phyloP scores from a whole-genome alignment of 108 stramenopile genomes.

The Cyclotella atomus region DNA sequence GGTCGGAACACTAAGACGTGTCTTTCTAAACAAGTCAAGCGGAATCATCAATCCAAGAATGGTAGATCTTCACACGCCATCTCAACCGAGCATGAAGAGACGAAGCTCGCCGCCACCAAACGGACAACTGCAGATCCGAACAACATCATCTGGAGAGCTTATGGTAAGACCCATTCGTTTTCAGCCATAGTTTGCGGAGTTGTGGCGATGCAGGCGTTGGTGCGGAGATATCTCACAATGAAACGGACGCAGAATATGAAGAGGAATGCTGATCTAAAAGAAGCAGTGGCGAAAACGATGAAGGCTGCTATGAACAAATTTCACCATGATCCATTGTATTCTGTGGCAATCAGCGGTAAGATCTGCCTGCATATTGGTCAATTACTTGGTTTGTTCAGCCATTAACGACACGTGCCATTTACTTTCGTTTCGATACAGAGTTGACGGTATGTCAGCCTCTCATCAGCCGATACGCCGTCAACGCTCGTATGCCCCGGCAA shows the following conservation, averaged over 20 bases:
- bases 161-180: neutral
- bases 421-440: neutral
- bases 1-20: no score
- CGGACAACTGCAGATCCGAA: no score
- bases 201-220: neutral
- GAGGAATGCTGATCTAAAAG: neutral
- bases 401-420: no score
- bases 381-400: no score
- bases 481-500: neutral
- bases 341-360: neutral
- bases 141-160: conserved; percentile 1
- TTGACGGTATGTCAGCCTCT: neutral
- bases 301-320: neutral
- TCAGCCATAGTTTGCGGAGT: neutral
- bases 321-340: neutral
- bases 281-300: neutral
- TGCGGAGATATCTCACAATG: neutral
- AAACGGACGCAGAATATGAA: neutral
- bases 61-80: neutral
- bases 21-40: neutral
- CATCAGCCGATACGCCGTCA: neutral
- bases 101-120: neutral
- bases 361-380: no score
- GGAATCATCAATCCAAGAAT: neutral
- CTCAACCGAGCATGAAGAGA: neutral